Conservation (phyloP, 2,329 filamentous ascomycete genomes). For the Leptographium flavum region DNA sequence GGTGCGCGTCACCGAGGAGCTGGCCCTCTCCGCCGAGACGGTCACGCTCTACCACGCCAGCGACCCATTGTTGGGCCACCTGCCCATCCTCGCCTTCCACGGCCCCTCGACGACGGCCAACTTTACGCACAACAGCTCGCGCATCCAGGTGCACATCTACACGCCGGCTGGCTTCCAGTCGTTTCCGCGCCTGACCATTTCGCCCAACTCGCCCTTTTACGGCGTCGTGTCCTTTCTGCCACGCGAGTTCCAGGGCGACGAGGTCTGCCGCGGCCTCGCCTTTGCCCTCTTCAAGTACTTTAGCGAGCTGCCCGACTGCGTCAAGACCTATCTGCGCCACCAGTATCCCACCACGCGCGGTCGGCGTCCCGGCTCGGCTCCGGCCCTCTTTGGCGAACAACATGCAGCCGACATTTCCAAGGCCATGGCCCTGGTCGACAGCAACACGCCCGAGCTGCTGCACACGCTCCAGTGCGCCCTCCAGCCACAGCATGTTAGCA, state of each 20-base stretch:
- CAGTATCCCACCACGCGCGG: constrained; percentile 37
- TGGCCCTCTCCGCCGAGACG: constrained; percentile 66
- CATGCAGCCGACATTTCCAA: constrained; percentile 86
- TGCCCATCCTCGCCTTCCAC: constrained; percentile 81
- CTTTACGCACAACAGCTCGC: constrained; percentile 73
- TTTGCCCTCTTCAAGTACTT: constrained; percentile 95
- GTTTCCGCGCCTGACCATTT: constrained; percentile 83
- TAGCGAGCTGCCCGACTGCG: constrained; percentile 62
- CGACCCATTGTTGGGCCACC: constrained; percentile 68
- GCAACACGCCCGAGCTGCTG: constrained; percentile 56
- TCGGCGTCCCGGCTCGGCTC: constrained; percentile 47
- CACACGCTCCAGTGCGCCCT: constrained; percentile 60
- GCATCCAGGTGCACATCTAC: constrained; percentile 89
- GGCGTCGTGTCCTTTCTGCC: constrained; percentile 79
- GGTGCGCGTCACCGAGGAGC: constrained; percentile 68
- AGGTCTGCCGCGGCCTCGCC: constrained; percentile 78
- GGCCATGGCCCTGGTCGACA: constrained; percentile 70
- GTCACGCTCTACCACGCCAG: constrained; percentile 80
- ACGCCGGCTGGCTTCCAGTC: constrained; percentile 78
- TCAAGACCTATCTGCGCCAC: constrained; percentile 57
- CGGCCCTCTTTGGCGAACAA: constrained; percentile 70
- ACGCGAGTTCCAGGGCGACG: constrained; percentile 88
- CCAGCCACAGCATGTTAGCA: constrained; percentile 67
- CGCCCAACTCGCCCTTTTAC: constrained; percentile 84
- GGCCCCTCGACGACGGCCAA: constrained; percentile 82